phyloP scores from a whole-genome alignment of 139 green algal species.

The Trebouxia sp. region DNA sequence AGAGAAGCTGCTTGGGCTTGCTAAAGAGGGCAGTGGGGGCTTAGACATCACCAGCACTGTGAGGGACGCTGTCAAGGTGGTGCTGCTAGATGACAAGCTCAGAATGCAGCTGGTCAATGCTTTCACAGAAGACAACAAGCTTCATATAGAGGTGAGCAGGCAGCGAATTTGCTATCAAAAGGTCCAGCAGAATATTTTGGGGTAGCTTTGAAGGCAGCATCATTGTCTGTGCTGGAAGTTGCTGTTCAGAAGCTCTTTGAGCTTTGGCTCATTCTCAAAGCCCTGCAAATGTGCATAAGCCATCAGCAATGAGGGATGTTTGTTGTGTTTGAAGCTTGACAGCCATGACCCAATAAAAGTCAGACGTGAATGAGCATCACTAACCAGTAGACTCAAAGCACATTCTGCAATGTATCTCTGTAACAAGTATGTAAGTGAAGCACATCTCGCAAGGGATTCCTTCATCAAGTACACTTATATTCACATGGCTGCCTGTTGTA shows the following conservation, averaged over 20 bases:
- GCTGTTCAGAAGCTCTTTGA: background rate
- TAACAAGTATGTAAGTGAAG: too few species aligned
- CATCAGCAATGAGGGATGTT: too few species aligned
- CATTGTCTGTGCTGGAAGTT: background rate
- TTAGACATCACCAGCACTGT: slow-evolving; percentile 94
- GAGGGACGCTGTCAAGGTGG: slow-evolving; percentile 61
- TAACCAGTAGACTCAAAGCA: too few species aligned
- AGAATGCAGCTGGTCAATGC: slow-evolving; percentile 86
- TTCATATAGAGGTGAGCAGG: slow-evolving; percentile 82
- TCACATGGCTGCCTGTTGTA: background rate
- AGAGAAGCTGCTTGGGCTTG: slow-evolving; percentile 93
- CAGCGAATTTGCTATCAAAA: background rate
- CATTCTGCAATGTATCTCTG: too few species aligned
- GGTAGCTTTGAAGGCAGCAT: background rate
- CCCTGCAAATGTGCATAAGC: too few species aligned
- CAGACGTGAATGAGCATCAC: too few species aligned
- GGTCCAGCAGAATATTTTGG: background rate
- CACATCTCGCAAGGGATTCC: too few species aligned
- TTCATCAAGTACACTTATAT: background rate
- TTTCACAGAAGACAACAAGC: slow-evolving; percentile 93
- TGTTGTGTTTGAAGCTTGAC: too few species aligned
- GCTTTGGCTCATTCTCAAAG: background rate
- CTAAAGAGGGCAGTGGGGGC: slow-evolving; percentile 64
- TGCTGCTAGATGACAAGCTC: slow-evolving; percentile 80
- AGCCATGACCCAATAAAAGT: too few species aligned